Percentiles rank a stretch among this genome's conserved stretches.
phyloP scores from a whole-genome alignment of 441 rosid genomes.

The Pelargonium myrrhifolium region DNA sequence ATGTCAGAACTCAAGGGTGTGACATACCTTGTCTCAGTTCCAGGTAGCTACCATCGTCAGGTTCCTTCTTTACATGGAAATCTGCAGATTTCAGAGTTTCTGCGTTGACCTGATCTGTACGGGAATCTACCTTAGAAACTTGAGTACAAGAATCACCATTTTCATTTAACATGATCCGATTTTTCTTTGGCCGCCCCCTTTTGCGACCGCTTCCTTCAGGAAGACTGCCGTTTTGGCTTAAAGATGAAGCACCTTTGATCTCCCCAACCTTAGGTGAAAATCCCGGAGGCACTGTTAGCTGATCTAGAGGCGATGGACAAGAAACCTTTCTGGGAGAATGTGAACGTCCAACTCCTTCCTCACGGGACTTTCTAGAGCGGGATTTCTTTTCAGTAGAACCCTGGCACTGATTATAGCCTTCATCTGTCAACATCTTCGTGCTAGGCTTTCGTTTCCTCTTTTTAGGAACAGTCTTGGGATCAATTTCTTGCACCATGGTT shows the following conservation, averaged over 20 bases:
- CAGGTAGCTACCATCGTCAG: slow-evolving; percentile 24
- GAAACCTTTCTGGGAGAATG: slow-evolving; percentile 28
- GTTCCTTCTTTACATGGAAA: slow-evolving; percentile 24
- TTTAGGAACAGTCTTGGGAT: slow-evolving; percentile 31
- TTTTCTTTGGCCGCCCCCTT: slow-evolving; percentile 33
- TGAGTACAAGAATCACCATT: slow-evolving; percentile 20
- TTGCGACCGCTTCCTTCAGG: slow-evolving; percentile 24
- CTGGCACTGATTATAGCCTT: slow-evolving; percentile 61
- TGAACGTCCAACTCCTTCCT: slow-evolving; percentile 22
- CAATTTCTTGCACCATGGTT: slow-evolving; percentile 25
- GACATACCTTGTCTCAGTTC: slow-evolving; percentile 20
- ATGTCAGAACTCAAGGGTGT: slow-evolving; percentile 7
- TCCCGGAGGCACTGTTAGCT: slow-evolving; percentile 9
- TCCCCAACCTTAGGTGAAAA: slow-evolving; percentile 23
- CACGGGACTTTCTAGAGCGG: slow-evolving; percentile 24
- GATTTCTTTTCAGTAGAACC: slow-evolving; percentile 28
- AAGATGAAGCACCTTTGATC: slow-evolving; percentile 25
- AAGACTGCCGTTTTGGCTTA: slow-evolving; percentile 22
- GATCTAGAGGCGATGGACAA: slow-evolving; percentile 17
- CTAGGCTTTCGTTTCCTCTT: slow-evolving; percentile 63
- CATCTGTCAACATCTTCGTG: slow-evolving; percentile 59
- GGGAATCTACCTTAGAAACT: slow-evolving; percentile 20
- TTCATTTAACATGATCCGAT: slow-evolving; percentile 16
- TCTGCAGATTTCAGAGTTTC: slow-evolving; percentile 23
- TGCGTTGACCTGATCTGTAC: slow-evolving; percentile 18